A percentile compares a stretch with the other conserved stretches of the same genome.
Conservation (phyloP, 129 eudicot genomes). For the Glebionis coronaria region DNA sequence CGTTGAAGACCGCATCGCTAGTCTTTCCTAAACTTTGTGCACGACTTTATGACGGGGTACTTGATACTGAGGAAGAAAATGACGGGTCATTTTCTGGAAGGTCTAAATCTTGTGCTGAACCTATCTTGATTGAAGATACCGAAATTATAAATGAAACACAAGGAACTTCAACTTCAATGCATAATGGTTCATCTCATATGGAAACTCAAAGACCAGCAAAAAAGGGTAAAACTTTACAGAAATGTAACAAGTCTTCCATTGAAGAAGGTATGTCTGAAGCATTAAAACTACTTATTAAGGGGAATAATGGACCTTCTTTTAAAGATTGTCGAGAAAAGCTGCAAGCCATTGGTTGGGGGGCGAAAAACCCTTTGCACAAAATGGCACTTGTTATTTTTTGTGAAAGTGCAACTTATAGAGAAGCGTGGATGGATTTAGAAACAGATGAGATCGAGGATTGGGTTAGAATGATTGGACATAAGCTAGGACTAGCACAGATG, state of each 20-base stretch:
- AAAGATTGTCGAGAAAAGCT: slow-evolving; percentile 26
- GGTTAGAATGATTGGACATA: slow-evolving; percentile 29
- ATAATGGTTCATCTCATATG: background rate
- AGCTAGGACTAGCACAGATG: slow-evolving; percentile 8
- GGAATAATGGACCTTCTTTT: slow-evolving; percentile 22
- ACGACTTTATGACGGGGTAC: slow-evolving; percentile 26
- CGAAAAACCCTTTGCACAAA: slow-evolving; percentile 31
- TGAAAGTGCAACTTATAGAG: slow-evolving; percentile 27
- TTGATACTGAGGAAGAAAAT: background rate
- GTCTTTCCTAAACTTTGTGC: slow-evolving; percentile 28
- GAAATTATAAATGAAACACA: slow-evolving; percentile 7
- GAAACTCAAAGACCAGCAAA: slow-evolving; percentile 23
- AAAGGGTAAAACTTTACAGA: slow-evolving; percentile 13
- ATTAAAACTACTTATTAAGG: slow-evolving; percentile 14
- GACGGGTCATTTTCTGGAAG: slow-evolving; percentile 19
- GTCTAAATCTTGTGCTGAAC: slow-evolving; percentile 8
- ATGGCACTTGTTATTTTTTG: slow-evolving; percentile 36
- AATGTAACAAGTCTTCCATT: background rate
- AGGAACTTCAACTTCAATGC: slow-evolving; percentile 23
- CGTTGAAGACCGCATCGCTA: slow-evolving; percentile 25
- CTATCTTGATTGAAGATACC: background rate
- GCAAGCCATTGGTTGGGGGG: slow-evolving; percentile 25
- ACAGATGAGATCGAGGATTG: slow-evolving; percentile 31
- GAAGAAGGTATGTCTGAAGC: slow-evolving; percentile 23
- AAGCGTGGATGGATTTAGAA: slow-evolving; percentile 28